Base-by-base conservation (phyloP, 2,329 filamentous ascomycete genomes). In the Berkeleyomyces basicola region DNA sequence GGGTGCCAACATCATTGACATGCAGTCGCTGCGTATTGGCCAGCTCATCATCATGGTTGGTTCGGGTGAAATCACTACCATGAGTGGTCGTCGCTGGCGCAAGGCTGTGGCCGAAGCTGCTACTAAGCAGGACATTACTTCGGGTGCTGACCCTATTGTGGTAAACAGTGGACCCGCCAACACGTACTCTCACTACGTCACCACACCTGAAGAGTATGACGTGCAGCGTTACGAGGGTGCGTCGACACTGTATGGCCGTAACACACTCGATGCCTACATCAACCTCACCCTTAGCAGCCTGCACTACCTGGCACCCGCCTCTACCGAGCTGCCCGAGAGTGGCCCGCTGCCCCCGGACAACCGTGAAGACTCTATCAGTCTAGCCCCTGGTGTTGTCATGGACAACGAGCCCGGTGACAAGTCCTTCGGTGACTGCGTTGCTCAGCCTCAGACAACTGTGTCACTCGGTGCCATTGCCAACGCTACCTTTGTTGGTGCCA, bases 191-290 rank as follows among this genome's bases (percentile, higher is more conserved):
- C 73, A 73, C 66, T 74, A 74, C 65, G 70, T 73, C 43, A 65
- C 68, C 33, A 71, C 66, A 2, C 63, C 58, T 2, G 66, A 66
- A 39, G 66, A 66, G 53, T 66, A 65, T 70, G 77, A 70, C 11
- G 79, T 91, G 58, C 91, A 96, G 73, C 84, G 91, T 42, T 96
- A 96, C 71, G 91, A 96, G 74, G 91, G 90, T 43, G 91, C 88
- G 0, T 91, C 87, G 3, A 96, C 91, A 0, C 78, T 96, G 1
- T 92, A 91, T 71, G 91, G 91, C 0, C 88, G 82, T 0, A 85
- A 90, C 70, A 92, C 88, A 0, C 77, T 96, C n/a, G 84, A 86
- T 16, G 91, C 89, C 0, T 91, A 93, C 74, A 86, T 96, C 72
- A 88, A 95, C 70, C 77, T 90, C 16, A 91, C 88, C 0, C 74